Percentiles rank a stretch among this genome's conserved stretches.
Evolutionary conservation across 1,139 yeast species (phyloP).

Genomic region (Starmera stellimalicola): DNA sequence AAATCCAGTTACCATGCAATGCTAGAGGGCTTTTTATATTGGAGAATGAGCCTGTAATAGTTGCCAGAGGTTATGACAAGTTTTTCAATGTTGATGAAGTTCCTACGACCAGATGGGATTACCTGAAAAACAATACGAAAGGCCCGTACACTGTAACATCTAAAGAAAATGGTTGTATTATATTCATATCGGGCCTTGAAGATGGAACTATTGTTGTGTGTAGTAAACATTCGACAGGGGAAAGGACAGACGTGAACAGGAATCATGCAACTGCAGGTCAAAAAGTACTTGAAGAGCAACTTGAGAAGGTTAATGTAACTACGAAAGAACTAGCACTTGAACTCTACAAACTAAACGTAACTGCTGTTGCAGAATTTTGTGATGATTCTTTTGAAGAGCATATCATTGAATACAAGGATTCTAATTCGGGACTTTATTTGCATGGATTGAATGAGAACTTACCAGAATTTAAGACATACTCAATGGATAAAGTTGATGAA

Average conservation of each 20-base stretch:
- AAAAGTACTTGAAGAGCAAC: conserved; percentile 43
- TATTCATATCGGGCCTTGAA: conserved; percentile 65
- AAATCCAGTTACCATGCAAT: conserved; percentile 49
- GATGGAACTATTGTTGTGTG: conserved; percentile 75
- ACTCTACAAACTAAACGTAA: conserved; percentile 43
- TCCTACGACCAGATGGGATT: conserved; percentile 38
- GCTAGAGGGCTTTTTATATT: conserved; percentile 83
- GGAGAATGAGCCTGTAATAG: conserved; percentile 35
- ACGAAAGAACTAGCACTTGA: conserved; percentile 44
- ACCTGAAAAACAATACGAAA: conserved; percentile 34
- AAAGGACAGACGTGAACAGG: conserved; percentile 38
- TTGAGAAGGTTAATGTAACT: conserved; percentile 31
- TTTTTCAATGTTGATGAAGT: conserved; percentile 79
- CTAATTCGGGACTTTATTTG: conserved; percentile 71
- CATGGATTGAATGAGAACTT: conserved; percentile 80
- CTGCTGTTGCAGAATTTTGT: conserved; percentile 90
- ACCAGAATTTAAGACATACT: conserved; percentile 52
- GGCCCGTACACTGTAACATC: conserved; percentile 81
- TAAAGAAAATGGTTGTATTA: conserved; percentile 92
- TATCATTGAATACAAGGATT: conserved; percentile 61
- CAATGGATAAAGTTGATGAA: conserved; percentile 46
- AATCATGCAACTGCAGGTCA: conserved; percentile 79
- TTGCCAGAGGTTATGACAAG: conserved; percentile 87
- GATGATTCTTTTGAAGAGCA: conserved; percentile 95
- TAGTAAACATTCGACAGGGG: conserved; percentile 84